Evolutionary conservation across 768 basidiomycete species (phyloP), one percentile per base, ranked within the genome.

Genomic region (Boletales sp.): DNA sequence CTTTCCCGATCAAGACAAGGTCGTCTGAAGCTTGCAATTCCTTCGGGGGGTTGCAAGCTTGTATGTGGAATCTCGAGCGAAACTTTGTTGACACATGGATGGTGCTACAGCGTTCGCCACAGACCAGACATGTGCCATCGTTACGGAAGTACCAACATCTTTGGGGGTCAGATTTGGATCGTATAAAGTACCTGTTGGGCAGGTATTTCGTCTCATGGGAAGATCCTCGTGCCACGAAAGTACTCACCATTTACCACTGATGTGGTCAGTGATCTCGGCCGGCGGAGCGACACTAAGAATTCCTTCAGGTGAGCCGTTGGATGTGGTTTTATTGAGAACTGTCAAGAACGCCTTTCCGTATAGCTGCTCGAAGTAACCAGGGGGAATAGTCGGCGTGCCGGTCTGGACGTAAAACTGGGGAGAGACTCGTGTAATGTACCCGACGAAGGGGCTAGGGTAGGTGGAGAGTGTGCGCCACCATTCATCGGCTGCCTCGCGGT

Each of bases 401-500:
- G 1, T 27, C 24, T 27, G 24, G 24, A 27, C 6, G 24, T 44
- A 50, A 32, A 50, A 50, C 31, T 50, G 48, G 29, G 48, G 42
- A 31, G 43, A 50, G 27, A 43, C 21, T 8, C 48, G 48, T 34
- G n/a, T 21, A 17, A 50, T 11, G 15, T 32, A 8, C 14, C 42
- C 43, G 32, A 13, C 18, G 19, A 39, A 51, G 31, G 45, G 50
- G 30, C 40, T 37, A n/a, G 45, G 6, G 32, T 54, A 51, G 32
- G 49, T 52, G 32, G 59, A 55, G n/a, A 67, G 44, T 17, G 47
- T 44, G 14, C 63, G 47, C 57, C 55, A 67, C 63, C 64, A 67
- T 17, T 59, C 54, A 41, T 64, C 64, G 15, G 64, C 64, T n/a
- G 56, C 52, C 27, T 52, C 57, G 36, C 60, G 54, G 12, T 39